These are phyloP conservation scores for Turritis glabra DNA, from an alignment of 345 rosid genomes.

Conservation along the genomic window DNA sequence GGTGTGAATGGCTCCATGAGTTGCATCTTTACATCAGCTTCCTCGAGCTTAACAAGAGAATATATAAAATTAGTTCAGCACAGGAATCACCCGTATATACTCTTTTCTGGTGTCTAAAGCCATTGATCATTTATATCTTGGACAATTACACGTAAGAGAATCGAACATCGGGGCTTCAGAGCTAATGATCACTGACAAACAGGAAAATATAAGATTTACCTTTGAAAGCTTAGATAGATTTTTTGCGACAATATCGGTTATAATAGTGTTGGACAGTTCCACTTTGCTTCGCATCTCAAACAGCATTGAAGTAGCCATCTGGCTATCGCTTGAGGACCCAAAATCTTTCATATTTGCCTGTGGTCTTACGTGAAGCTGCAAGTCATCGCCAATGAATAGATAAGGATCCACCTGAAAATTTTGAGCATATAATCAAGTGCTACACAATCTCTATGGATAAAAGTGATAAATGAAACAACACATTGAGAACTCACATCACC, in stretches of 20 bases:
- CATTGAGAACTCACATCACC: constrained; percentile 57
- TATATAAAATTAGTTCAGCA: constrained; percentile 11
- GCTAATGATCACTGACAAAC: not conserved
- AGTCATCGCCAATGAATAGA: constrained; percentile 64
- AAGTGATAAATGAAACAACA: not conserved
- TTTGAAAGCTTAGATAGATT: constrained; percentile 53
- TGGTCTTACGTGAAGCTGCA: constrained; percentile 68
- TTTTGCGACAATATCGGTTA: constrained; percentile 53
- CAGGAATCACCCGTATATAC: constrained; percentile 7
- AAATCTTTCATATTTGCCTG: constrained; percentile 60
- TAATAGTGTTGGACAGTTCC: constrained; percentile 47
- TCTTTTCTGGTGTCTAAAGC: not conserved
- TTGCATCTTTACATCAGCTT: constrained; percentile 62
- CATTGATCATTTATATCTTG: not conserved
- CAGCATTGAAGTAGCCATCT: constrained; percentile 58
- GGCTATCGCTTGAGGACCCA: constrained; percentile 70
- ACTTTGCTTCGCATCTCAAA: constrained; percentile 55
- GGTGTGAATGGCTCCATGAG: constrained; percentile 79
- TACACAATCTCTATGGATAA: not conserved
- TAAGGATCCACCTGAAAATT: constrained; percentile 80
- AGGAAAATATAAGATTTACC: constrained; percentile 45
- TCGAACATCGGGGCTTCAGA: not conserved
- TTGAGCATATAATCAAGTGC: constrained; percentile 9
- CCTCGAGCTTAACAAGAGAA: constrained; percentile 54
- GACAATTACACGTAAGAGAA: not conserved